These are phyloP conservation scores for Reutealis trisperma DNA, from an alignment of 345 rosid genomes.

Conservation along the genomic window DNA sequence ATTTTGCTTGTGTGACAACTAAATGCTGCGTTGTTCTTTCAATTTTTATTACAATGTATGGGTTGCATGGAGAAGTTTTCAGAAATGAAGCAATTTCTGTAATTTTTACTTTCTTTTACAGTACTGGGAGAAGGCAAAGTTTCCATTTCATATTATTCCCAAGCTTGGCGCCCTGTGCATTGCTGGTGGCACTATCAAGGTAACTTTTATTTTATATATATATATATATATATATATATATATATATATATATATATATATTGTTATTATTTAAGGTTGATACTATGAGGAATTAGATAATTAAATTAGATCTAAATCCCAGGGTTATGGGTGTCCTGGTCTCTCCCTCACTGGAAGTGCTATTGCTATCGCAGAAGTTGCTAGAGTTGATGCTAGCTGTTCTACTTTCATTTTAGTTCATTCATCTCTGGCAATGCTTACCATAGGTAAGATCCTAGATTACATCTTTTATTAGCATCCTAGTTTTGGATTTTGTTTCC, in stretches of 20 bases:
- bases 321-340: slow-evolving; percentile 98
- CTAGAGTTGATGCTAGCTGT: slow-evolving; percentile 98
- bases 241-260: no score
- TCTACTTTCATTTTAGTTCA: slow-evolving; percentile 87
- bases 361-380: slow-evolving; percentile 66
- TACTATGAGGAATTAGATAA: slow-evolving; percentile 10
- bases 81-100: slow-evolving; percentile 7
- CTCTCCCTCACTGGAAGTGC: slow-evolving; percentile 74
- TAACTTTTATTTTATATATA: slow-evolving; percentile 21
- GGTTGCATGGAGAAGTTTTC: not conserved
- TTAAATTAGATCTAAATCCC: slow-evolving; percentile 29
- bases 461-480: not conserved
- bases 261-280: not conserved
- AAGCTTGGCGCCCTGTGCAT: slow-evolving; percentile 61
- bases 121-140: slow-evolving; percentile 99
- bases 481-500: slow-evolving; percentile 7
- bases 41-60: not conserved
- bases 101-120: slow-evolving; percentile 19
- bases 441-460: slow-evolving; percentile 64
- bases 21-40: not conserved
- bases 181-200: slow-evolving; percentile 93
- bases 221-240: not conserved
- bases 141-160: slow-evolving; percentile 84
- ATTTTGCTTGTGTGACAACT: slow-evolving; percentile 1
- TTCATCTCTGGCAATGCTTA: slow-evolving; percentile 90